phyloP scores from a whole-genome alignment of 768 basidiomycete species.

The Cyclocybe aegerita region DNA sequence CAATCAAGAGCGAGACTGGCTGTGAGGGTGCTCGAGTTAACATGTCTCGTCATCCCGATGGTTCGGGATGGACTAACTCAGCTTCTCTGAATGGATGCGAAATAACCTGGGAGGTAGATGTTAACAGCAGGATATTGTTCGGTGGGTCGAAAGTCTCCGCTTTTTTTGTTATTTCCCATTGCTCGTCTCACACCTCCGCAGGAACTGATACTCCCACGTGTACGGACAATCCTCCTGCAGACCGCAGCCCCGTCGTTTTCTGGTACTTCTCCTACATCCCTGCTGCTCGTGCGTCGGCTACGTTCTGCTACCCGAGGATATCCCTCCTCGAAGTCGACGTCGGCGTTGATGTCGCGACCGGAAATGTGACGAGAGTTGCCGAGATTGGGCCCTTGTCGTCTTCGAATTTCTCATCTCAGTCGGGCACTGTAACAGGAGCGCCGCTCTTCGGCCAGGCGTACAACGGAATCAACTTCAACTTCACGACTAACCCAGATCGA shows the following conservation, averaged over 20 bases:
- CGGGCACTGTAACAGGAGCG: conserved; percentile 44
- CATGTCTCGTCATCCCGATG: no score
- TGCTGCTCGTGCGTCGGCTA: conserved; percentile 37
- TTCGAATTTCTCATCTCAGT: conserved; percentile 37
- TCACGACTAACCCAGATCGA: conserved; percentile 34
- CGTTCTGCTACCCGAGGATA: conserved; percentile 46
- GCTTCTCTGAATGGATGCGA: conserved; percentile 38
- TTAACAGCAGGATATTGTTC: conserved; percentile 38
- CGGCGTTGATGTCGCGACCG: conserved; percentile 40
- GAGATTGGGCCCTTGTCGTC: conserved; percentile 38
- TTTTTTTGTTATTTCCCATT: neutral
- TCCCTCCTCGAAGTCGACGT: conserved; percentile 44
- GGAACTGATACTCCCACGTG: conserved; percentile 31
- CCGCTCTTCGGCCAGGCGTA: conserved; percentile 47
- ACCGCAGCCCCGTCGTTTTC: conserved; percentile 51
- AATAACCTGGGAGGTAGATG: conserved; percentile 39
- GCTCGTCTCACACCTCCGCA: conserved; percentile 6
- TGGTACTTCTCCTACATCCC: conserved; percentile 57
- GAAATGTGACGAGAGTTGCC: conserved; percentile 41
- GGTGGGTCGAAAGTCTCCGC: conserved; percentile 25
- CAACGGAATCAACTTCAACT: conserved; percentile 53
- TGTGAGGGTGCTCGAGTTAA: conserved; percentile 39
- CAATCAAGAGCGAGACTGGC: conserved; percentile 41
- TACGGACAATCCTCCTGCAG: conserved; percentile 19
- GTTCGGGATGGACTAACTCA: conserved; percentile 39